phyloP scores from a whole-genome alignment of 495 filamentous ascomycete genomes.

The Apodospora peruviana region DNA sequence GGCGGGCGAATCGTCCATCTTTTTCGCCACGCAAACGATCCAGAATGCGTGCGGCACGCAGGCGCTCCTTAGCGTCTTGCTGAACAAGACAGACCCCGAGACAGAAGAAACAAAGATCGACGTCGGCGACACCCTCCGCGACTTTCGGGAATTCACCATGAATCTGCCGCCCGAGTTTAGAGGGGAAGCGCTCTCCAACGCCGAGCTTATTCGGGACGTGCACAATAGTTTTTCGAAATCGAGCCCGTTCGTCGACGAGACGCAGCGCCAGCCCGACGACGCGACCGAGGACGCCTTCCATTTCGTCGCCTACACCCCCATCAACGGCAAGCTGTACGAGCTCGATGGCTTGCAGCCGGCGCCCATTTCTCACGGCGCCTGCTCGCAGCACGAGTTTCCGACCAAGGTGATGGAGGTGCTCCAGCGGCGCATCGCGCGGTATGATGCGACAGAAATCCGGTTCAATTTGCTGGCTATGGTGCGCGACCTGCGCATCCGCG shows the following conservation, averaged over 20 bases:
- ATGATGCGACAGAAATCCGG: slow-evolving; percentile 80
- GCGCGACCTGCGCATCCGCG: slow-evolving; percentile 67
- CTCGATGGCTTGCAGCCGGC: slow-evolving; percentile 90
- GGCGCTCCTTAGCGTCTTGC: slow-evolving; percentile 83
- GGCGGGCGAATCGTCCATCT: slow-evolving; percentile 63
- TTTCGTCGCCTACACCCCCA: slow-evolving; percentile 90
- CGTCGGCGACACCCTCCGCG: slow-evolving; percentile 55
- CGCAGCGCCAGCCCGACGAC: slow-evolving; percentile 54
- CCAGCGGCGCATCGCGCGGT: slow-evolving; percentile 74
- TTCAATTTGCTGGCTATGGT: slow-evolving; percentile 96
- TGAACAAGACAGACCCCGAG: slow-evolving; percentile 63
- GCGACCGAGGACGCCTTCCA: slow-evolving; percentile 83
- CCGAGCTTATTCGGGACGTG: slow-evolving; percentile 78
- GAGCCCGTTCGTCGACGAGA: slow-evolving; percentile 89
- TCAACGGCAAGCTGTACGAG: slow-evolving; percentile 80
- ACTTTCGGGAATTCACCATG: slow-evolving; percentile 89
- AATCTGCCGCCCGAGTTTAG: slow-evolving; percentile 75
- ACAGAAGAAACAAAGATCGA: slow-evolving; percentile 31
- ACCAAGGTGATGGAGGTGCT: slow-evolving; percentile 82
- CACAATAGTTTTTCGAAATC: slow-evolving; percentile 91
- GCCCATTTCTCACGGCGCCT: slow-evolving; percentile 81
- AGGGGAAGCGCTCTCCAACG: slow-evolving; percentile 57
- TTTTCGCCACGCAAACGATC: slow-evolving; percentile 97
- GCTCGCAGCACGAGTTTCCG: slow-evolving; percentile 63
- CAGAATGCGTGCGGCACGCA: slow-evolving; percentile 99